These are phyloP conservation scores for Acorus gramineus DNA, from an alignment of 106 monocot genomes.

Conservation along the genomic window DNA sequence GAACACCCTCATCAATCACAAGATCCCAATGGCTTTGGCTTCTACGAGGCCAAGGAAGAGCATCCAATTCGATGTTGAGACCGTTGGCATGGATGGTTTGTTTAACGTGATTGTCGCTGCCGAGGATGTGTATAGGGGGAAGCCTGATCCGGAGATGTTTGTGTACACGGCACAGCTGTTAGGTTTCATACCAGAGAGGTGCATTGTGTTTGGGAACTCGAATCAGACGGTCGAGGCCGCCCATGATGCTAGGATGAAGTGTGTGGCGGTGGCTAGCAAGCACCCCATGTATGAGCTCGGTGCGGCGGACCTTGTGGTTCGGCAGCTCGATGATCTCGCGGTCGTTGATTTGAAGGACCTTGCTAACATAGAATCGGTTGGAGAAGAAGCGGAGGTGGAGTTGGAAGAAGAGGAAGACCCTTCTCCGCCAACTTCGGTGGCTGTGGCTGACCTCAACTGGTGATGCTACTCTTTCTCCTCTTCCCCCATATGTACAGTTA, in stretches of 20 bases:
- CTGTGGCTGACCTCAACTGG: conserved; percentile 57
- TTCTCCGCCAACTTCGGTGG: conserved; percentile 33
- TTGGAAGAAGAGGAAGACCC: conserved; percentile 39
- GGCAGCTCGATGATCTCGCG: conserved; percentile 59
- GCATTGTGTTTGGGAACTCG: conserved; percentile 92
- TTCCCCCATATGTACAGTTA: conserved; percentile 5
- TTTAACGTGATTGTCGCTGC: conserved; percentile 54
- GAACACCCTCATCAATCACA: conserved; percentile 42
- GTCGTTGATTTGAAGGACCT: conserved; percentile 89
- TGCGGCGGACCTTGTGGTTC: conserved; percentile 79
- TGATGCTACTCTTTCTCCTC: conserved; percentile 7
- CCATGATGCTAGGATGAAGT: conserved; percentile 89
- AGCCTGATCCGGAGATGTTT: conserved; percentile 98
- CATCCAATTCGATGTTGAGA: conserved; percentile 55
- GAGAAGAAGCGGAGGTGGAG: conserved; percentile 51
- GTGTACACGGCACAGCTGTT: conserved; percentile 70
- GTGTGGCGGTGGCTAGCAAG: conserved; percentile 80
- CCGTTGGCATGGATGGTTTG: conserved; percentile 41
- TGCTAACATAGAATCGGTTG: conserved; percentile 58
- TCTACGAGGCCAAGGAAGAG: conserved; percentile 54
- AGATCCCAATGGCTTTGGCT: conserved; percentile 69
- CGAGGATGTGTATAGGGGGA: conserved; percentile 82
- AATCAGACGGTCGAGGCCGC: conserved; percentile 89
- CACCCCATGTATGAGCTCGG: conserved; percentile 74
- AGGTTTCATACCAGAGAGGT: conserved; percentile 68